Percentiles rank a stretch among this genome's conserved stretches.
These are phyloP conservation scores for Lagenaria siceraria DNA, from an alignment of 306 rosid genomes.

Conservation along the genomic window DNA sequence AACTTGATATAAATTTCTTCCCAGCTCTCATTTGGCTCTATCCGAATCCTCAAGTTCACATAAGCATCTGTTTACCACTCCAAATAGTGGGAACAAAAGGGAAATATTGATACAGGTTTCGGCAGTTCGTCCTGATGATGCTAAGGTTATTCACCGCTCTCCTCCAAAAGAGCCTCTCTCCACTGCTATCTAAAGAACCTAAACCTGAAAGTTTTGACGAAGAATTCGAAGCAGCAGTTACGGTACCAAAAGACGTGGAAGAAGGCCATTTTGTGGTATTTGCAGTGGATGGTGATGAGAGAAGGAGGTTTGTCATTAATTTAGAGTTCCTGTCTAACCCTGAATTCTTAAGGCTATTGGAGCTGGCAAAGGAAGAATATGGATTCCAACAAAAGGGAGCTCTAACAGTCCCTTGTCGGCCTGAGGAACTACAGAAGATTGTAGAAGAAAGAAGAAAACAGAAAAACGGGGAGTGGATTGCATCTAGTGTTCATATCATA, in stretches of 20 bases:
- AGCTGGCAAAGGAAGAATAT: conserved; percentile 50
- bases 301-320: conserved; percentile 37
- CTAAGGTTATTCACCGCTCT: conserved; percentile 17
- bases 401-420: conserved; percentile 52
- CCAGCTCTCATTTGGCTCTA: not conserved
- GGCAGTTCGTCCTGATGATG: conserved; percentile 8
- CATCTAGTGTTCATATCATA: conserved; percentile 3
- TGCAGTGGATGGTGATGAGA: conserved; percentile 41
- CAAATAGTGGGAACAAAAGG: conserved; percentile 4
- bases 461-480: not conserved
- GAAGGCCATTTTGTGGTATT: conserved; percentile 49
- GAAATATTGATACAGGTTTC: not conserved
- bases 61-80: not conserved
- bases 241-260: conserved; percentile 28
- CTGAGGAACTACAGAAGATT: conserved; percentile 41
- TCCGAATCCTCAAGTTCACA: not conserved
- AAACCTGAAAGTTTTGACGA: conserved; percentile 2
- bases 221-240: conserved; percentile 9
- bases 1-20: not conserved
- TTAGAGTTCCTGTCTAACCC: conserved; percentile 41
- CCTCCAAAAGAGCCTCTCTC: conserved; percentile 33
- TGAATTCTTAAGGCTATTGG: conserved; percentile 38
- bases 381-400: conserved; percentile 53
- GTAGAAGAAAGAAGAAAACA: conserved; percentile 19
- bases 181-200: conserved; percentile 17